Conservation (phyloP, 2,329 filamentous ascomycete species). For the Parastagonospora avenae region DNA sequence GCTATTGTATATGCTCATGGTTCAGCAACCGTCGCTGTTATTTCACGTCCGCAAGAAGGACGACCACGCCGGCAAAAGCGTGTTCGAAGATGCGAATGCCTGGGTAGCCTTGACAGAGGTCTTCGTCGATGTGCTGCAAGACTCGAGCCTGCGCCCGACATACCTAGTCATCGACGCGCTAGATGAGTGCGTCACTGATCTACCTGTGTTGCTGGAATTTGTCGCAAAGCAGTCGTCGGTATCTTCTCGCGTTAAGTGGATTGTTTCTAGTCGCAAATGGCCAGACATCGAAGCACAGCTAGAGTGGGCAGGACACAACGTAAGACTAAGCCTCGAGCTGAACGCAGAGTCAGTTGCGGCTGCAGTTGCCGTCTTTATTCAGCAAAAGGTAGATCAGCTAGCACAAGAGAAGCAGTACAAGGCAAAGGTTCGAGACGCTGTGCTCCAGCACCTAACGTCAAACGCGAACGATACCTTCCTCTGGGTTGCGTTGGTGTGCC, state of each 20-base stretch:
- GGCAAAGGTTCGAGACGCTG: slow-evolving; percentile 29
- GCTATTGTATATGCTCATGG: slow-evolving; percentile 49
- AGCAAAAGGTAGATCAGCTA: slow-evolving; percentile 31
- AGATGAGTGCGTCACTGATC: slow-evolving; percentile 9
- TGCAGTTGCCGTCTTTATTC: slow-evolving; percentile 48
- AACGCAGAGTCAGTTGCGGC: slow-evolving; percentile 41
- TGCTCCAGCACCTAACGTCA: slow-evolving; percentile 24
- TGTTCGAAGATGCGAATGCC: slow-evolving; percentile 41
- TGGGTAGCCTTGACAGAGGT: slow-evolving; percentile 27
- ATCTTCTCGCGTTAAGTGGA: slow-evolving; percentile 16
- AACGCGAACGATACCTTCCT: too few species aligned
- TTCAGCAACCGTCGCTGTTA: slow-evolving; percentile 39
- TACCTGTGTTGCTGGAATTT: slow-evolving; percentile 6
- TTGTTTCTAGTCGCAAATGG: slow-evolving; percentile 22
- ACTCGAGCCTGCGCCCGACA: slow-evolving; percentile 20
- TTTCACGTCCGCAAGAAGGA: slow-evolving; percentile 31
- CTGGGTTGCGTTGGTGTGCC: not conserved
- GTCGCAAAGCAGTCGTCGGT: not conserved
- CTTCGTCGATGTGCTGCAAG: slow-evolving; percentile 48
- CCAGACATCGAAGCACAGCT: slow-evolving; percentile 44
- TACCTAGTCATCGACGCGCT: slow-evolving; percentile 15
- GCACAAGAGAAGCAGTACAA: slow-evolving; percentile 43
- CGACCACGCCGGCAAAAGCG: slow-evolving; percentile 4
- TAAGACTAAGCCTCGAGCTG: slow-evolving; percentile 40
- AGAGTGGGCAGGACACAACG: slow-evolving; percentile 15